A percentile compares a stretch with the other conserved stretches of the same genome.
These are phyloP conservation scores for Stachybotrys chlorohalonatus DNA, from an alignment of 2,329 filamentous ascomycete genomes.

Conservation along the genomic window DNA sequence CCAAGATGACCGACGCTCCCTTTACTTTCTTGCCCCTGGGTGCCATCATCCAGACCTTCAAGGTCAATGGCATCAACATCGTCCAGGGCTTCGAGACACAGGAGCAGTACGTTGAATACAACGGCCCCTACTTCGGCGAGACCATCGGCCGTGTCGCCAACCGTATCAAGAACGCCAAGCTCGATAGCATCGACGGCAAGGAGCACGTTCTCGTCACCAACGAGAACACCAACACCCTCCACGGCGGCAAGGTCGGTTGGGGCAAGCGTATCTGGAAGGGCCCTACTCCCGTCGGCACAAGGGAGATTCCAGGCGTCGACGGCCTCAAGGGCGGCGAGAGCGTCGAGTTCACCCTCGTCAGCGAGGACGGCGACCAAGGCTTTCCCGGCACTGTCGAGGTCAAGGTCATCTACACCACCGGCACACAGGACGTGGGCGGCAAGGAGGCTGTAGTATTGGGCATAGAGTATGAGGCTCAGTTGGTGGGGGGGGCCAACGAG, in stretches of 20 bases:
- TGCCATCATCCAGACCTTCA: slow-evolving; percentile 74
- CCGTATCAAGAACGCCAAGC: slow-evolving; percentile 62
- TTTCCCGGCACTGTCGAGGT: slow-evolving; percentile 80
- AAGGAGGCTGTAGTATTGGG: slow-evolving; percentile 63
- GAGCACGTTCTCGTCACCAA: slow-evolving; percentile 65
- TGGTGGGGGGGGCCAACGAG: slow-evolving; percentile 74
- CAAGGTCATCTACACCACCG: slow-evolving; percentile 69
- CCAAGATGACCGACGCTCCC: slow-evolving; percentile 34
- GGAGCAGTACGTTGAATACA: slow-evolving; percentile 66
- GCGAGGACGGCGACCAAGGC: slow-evolving; percentile 76
- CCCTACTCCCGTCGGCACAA: slow-evolving; percentile 50
- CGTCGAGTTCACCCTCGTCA: slow-evolving; percentile 56
- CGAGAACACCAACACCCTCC: slow-evolving; percentile 66
- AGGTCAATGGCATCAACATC: slow-evolving; percentile 71
- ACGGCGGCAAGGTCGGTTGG: slow-evolving; percentile 70
- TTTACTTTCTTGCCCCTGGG: slow-evolving; percentile 66
- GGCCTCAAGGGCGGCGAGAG: slow-evolving; percentile 53
- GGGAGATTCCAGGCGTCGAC: slow-evolving; percentile 39
- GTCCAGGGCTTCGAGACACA: slow-evolving; percentile 76
- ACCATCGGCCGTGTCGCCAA: slow-evolving; percentile 85
- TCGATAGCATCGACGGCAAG: slow-evolving; percentile 63
- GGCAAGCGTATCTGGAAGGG: slow-evolving; percentile 71
- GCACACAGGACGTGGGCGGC: slow-evolving; percentile 53
- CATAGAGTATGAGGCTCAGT: slow-evolving; percentile 83
- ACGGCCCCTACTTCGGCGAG: slow-evolving; percentile 78